phyloP scores from a whole-genome alignment of 176 grass and related monocot species.

The Carex kokanica region DNA sequence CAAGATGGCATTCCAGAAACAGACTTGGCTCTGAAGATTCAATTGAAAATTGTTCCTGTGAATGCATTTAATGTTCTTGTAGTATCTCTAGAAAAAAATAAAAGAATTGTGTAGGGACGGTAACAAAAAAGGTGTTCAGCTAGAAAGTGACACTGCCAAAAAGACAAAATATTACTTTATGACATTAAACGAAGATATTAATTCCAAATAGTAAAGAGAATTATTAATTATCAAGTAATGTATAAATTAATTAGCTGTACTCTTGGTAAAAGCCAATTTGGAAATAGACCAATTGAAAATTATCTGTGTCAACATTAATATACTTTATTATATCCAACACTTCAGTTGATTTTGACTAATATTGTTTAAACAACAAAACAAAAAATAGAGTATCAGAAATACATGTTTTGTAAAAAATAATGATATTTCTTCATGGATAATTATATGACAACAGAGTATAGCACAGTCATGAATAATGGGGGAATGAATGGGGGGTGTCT shows the following conservation, averaged over 20 bases:
- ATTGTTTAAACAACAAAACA: not conserved
- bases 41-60: not conserved
- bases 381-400: not conserved
- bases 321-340: not conserved
- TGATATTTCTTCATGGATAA: not conserved
- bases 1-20: not conserved
- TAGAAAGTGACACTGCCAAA: not conserved
- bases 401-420: not conserved
- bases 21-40: not conserved
- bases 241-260: not conserved
- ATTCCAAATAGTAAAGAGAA: not conserved
- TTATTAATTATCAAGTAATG: not conserved
- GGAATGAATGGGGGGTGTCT: slow-evolving; percentile 3
- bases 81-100: not conserved
- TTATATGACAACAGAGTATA: not conserved
- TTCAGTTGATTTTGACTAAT: not conserved
- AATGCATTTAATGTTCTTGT: not conserved
- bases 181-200: not conserved
- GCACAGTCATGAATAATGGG: not conserved
- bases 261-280: not conserved
- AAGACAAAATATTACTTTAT: not conserved
- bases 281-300: not conserved
- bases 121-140: not conserved
- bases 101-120: not conserved
- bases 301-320: not conserved